Conservation (phyloP, 2,329 filamentous ascomycete species). For the Penicillium crustosum region DNA sequence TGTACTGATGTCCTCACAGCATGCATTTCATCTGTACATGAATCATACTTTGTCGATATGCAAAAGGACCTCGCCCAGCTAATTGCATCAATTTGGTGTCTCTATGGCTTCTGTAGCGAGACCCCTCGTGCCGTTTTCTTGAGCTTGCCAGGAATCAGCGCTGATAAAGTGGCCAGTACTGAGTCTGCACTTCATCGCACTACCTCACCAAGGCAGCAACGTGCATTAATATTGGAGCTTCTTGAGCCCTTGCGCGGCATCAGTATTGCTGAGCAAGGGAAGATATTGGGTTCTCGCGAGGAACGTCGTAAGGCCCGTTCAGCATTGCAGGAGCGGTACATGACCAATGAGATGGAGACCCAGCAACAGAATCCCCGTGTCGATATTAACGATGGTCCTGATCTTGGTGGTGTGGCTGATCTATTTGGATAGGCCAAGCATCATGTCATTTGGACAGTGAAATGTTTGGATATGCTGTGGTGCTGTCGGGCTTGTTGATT, state of each 20-base stretch:
- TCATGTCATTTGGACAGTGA: not conserved
- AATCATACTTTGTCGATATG: constrained; percentile 93
- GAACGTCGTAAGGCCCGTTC: constrained; percentile 45
- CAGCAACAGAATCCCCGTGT: constrained; percentile 43
- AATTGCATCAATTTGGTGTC: constrained; percentile 79
- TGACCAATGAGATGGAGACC: constrained; percentile 47
- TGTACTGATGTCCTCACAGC: constrained; percentile 84
- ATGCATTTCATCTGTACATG: constrained; percentile 85
- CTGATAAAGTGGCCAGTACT: constrained; percentile 64
- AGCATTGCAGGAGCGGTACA: constrained; percentile 45
- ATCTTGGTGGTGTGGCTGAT: constrained; percentile 54
- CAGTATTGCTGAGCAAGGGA: constrained; percentile 90
- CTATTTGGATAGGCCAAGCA: constrained; percentile 48
- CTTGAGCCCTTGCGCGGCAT: constrained; percentile 85
- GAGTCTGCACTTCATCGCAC: constrained; percentile 58
- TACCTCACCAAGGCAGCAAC: constrained; percentile 69
- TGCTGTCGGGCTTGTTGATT: not conserved
- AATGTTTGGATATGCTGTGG: not conserved
- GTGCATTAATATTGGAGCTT: constrained; percentile 78
- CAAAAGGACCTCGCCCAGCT: constrained; percentile 88
- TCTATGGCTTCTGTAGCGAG: constrained; percentile 67
- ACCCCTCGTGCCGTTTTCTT: constrained; percentile 76
- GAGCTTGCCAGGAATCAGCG: constrained; percentile 73
- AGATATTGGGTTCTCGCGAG: constrained; percentile 56
- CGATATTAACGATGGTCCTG: constrained; percentile 49